phyloP scores from a whole-genome alignment of 2,329 filamentous ascomycete species.

The Trichoderma sp. region DNA sequence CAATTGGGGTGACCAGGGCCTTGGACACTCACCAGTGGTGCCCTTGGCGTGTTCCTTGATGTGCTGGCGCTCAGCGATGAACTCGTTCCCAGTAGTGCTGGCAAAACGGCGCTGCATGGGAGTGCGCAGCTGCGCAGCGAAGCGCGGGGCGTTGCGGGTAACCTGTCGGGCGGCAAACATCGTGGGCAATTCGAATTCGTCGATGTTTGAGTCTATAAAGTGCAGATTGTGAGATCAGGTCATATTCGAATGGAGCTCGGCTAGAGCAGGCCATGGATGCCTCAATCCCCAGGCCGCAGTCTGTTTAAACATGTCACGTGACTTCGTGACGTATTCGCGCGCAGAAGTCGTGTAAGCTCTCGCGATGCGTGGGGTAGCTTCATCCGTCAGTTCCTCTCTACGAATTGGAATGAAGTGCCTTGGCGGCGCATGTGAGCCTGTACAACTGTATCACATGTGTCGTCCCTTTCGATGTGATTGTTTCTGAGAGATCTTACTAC shows the following conservation, averaged over 20 bases:
- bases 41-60: constrained; percentile 86
- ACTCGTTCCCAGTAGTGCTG: constrained; percentile 78
- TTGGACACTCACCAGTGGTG: constrained; percentile 68
- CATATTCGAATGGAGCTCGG: constrained; percentile 35
- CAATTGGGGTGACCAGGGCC: background rate
- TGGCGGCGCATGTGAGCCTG: background rate
- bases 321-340: constrained; percentile 29
- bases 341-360: background rate
- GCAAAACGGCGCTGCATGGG: constrained; percentile 68
- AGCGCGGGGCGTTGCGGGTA: constrained; percentile 61
- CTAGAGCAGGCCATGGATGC: constrained; percentile 31
- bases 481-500: background rate
- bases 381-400: background rate
- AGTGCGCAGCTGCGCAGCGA: constrained; percentile 56
- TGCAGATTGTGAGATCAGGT: constrained; percentile 33
- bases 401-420: background rate
- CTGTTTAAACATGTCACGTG: constrained; percentile 28
- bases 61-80: constrained; percentile 85
- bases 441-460: background rate
- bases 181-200: constrained; percentile 28
- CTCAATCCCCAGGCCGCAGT: constrained; percentile 32
- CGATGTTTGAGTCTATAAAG: constrained; percentile 27
- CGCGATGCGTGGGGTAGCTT: background rate
- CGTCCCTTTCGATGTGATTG: background rate
- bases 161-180: constrained; percentile 66